A percentile compares a stretch with the other conserved stretches of the same genome.
Conservation (phyloP, 371 early-diverging fungal species). For the Mortierella sp. region DNA sequence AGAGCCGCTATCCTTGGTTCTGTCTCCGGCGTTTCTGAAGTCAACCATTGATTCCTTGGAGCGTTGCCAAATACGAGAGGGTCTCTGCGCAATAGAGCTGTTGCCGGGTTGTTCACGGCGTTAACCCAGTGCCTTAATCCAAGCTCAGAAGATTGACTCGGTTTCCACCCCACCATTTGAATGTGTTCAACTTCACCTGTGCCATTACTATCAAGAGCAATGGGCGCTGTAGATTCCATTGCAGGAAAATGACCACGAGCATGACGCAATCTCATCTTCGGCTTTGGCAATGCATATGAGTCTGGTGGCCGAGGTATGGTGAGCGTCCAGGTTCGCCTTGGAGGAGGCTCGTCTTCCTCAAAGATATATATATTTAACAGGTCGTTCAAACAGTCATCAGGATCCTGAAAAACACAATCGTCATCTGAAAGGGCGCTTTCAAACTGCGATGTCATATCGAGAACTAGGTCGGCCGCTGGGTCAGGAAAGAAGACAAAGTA, state of each 20-base stretch:
- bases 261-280: neutral
- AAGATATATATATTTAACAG: constrained; percentile 5
- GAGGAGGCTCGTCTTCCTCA: constrained; percentile 18
- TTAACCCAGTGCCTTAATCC: constrained; percentile 3
- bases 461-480: constrained; percentile 6
- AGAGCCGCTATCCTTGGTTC: constrained; percentile 15
- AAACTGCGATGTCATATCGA: constrained; percentile 3
- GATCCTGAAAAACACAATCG: neutral
- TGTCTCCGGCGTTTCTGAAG: constrained; percentile 2
- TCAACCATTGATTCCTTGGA: neutral
- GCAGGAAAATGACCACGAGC: neutral
- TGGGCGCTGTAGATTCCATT: too few relatives aligned
- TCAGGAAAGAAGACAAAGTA: constrained; percentile 17
- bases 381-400: neutral
- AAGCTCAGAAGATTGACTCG: neutral
- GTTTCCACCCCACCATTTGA: neutral
- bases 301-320: constrained; percentile 7
- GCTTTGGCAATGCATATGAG: constrained; percentile 8
- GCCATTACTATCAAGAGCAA: neutral
- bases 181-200: neutral
- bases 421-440: neutral
- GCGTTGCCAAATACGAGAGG: neutral
- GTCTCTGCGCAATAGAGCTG: neutral
- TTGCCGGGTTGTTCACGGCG: neutral
- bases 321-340: constrained; percentile 6